Conservation (phyloP, 108 stramenopile genomes). For the Mayamaea pseudoterrestris region DNA sequence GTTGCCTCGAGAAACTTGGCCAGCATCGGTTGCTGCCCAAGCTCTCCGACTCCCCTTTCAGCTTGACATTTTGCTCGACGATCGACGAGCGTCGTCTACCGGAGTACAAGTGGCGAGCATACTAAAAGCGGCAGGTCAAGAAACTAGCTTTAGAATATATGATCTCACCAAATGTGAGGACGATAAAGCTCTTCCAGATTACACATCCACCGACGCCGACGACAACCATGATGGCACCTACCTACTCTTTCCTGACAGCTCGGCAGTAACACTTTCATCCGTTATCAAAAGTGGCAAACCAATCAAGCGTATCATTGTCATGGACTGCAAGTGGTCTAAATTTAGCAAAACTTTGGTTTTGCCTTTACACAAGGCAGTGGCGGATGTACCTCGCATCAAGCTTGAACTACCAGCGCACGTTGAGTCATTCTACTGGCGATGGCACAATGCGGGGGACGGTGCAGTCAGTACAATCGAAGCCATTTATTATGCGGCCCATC, state of each 20-base stretch:
- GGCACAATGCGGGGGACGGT: constrained; percentile 65
- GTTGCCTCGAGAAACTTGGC: too few species aligned
- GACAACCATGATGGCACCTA: constrained; percentile 17
- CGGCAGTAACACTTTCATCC: constrained; percentile 42
- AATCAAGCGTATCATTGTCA: constrained; percentile 38
- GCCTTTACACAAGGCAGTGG: background rate
- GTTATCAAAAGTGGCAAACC: constrained; percentile 11
- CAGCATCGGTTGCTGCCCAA: constrained; percentile 19
- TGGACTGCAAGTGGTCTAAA: constrained; percentile 56
- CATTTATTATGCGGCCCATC: constrained; percentile 57
- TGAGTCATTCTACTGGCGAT: constrained; percentile 73
- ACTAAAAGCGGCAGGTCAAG: background rate
- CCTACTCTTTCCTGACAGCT: constrained; percentile 43
- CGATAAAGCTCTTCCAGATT: background rate
- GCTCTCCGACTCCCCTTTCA: constrained; percentile 37
- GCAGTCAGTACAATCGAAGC: constrained; percentile 68
- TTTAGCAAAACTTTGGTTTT: too few species aligned
- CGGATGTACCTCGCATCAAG: constrained; percentile 44
- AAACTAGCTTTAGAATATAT: background rate
- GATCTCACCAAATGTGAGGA: background rate
- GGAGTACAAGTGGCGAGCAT: constrained; percentile 49
- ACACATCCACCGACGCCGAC: background rate
- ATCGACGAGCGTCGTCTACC: constrained; percentile 43
- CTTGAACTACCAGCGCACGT: constrained; percentile 29
- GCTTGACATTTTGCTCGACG: constrained; percentile 54